Evolutionary conservation across 2,329 filamentous ascomycete species (phyloP), one percentile per base, ranked within the genome.

Genomic region (Fusarium nurragi): DNA sequence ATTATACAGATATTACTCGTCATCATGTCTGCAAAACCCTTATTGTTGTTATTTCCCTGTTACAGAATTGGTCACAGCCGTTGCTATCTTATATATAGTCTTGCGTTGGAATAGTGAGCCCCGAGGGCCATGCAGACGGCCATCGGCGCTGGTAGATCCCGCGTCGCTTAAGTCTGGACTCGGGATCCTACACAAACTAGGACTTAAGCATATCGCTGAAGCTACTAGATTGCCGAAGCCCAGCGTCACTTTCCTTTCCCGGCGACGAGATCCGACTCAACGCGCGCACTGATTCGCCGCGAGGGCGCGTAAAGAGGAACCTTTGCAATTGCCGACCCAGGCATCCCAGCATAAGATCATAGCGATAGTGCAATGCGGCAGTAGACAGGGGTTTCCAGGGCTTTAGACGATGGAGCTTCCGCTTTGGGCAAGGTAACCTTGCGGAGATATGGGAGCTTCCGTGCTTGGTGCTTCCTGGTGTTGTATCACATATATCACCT

Each of bases 371-470:
- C 58, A 60, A 60, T 36, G 56, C 58, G 12, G 18, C 48, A 16
- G 18, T 19, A 18, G 49, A 41, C 49, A 56, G 56, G 58, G 48
- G 49, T 39, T 51, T 4, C 8, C 0, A 7, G 14, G 14, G 23
- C 34, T 25, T 25, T 13, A 18, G 11, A 6, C 18, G 14, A 19
- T 51, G 18, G 34, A 61, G 62, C 62, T 65, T 37, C 62, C 62
- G 52, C 11, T 65, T 61, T 55, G 7, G 61, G 61, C 36, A 56
- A 65, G 55, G 46, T 41, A 34, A 30, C 11, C 32, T 26, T 54
- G 59, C 55, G 54, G 54, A 62, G 43, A 30, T 44, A 60, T 60
- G 61, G 54, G 60, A 64, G 61, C 49, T 65, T 65, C 61, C 60
- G 62, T 65, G 39, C 62, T 52, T 60, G 54, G 46, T 44, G 61